Conservation (phyloP, 2,329 filamentous ascomycete species). For the Aspergillus pseudoviridinutans region DNA sequence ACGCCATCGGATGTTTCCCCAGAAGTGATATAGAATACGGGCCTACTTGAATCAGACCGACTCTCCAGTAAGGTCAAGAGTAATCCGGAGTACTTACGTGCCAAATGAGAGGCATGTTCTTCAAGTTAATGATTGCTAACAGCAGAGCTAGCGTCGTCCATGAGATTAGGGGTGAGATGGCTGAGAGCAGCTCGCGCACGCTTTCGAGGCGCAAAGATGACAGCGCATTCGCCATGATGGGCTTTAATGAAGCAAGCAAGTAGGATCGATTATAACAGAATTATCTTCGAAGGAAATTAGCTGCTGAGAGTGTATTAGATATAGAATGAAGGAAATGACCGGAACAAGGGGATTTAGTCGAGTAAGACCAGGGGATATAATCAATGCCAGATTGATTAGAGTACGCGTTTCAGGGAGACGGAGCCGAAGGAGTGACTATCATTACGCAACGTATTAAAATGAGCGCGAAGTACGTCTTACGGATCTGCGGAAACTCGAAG, state of each 20-base stretch:
- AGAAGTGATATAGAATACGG: slow-evolving; percentile 56
- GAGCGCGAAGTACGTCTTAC: neutral
- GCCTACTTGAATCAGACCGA: slow-evolving; percentile 40
- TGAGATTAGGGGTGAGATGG: slow-evolving; percentile 20
- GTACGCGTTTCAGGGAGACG: neutral
- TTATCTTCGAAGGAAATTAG: neutral
- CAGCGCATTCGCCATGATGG: slow-evolving; percentile 10
- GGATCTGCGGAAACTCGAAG: neutral
- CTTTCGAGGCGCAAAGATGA: slow-evolving; percentile 17
- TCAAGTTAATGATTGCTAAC: slow-evolving; percentile 34
- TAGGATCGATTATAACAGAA: neutral
- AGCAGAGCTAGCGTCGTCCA: slow-evolving; percentile 36
- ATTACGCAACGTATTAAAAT: neutral
- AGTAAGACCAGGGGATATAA: neutral
- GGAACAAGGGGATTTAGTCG: neutral
- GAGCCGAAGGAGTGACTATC: neutral
- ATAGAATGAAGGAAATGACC: neutral
- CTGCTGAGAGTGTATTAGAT: neutral
- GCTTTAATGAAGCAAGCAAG: neutral
- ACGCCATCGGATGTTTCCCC: slow-evolving; percentile 52
- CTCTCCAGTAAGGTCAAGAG: neutral
- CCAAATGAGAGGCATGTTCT: slow-evolving; percentile 37
- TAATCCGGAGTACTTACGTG: slow-evolving; percentile 30
- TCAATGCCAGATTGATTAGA: neutral
- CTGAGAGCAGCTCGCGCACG: slow-evolving; percentile 19